Conservation (phyloP, 768 basidiomycete species). For the Lactarius vividus region DNA sequence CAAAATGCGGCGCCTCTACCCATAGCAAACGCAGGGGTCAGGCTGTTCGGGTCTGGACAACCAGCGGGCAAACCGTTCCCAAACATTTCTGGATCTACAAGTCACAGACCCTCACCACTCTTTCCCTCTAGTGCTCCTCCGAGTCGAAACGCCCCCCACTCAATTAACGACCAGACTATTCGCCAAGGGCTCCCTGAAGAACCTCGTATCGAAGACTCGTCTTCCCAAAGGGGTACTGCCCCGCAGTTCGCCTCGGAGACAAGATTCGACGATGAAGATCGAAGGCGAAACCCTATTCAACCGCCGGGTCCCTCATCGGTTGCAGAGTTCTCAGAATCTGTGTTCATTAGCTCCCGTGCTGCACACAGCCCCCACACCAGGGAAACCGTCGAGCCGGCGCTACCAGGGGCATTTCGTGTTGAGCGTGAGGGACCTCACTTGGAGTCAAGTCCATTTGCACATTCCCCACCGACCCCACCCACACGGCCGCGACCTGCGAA, state of each 20-base stretch:
- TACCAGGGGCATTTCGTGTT: conserved; percentile 20
- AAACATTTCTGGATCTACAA: conserved; percentile 8
- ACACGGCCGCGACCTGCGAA: conserved; percentile 19
- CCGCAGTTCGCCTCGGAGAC: not conserved
- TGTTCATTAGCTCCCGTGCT: conserved; percentile 8
- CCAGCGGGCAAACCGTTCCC: conserved; percentile 9
- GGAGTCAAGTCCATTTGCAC: conserved; percentile 9
- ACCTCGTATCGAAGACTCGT: not conserved
- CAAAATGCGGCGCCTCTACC: conserved; percentile 6
- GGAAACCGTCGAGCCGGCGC: conserved; percentile 17
- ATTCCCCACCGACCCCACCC: conserved; percentile 24
- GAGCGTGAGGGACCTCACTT: conserved; percentile 3
- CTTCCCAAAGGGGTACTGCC: not conserved
- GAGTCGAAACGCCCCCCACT: conserved; percentile 1
- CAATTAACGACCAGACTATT: not conserved
- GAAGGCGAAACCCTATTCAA: not conserved
- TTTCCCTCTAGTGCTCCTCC: not conserved
- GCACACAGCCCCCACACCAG: conserved; percentile 1
- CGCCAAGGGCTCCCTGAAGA: not conserved
- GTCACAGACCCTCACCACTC: conserved; percentile 11
- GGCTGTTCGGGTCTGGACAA: conserved; percentile 8
- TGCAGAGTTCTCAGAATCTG: conserved; percentile 22
- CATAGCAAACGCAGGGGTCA: not conserved
- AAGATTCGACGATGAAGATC: conserved; percentile 1
- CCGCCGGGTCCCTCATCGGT: conserved; percentile 5